Percentiles rank a stretch among this genome's conserved stretches.
phyloP scores from a whole-genome alignment of 179 eudicot genomes.

The Corrigiola litoralis region DNA sequence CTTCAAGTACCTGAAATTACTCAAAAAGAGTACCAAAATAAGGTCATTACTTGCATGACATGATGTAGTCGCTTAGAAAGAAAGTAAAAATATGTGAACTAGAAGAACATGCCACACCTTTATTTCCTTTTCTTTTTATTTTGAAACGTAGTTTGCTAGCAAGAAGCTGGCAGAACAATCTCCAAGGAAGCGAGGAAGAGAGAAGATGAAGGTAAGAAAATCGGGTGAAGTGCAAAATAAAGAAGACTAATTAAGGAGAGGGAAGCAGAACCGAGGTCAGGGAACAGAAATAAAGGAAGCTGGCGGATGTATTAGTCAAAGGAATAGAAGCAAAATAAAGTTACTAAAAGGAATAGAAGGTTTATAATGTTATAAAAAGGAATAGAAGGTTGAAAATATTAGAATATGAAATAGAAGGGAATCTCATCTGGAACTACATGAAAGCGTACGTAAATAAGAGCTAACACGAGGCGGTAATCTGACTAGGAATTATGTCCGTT shows the following conservation, averaged over 20 bases:
- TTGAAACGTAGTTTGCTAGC: background rate
- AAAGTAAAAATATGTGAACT: background rate
- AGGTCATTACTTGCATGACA: constrained; percentile 8
- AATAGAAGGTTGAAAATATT: constrained; percentile 9
- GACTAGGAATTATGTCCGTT: constrained; percentile 44
- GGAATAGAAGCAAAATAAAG: constrained; percentile 26
- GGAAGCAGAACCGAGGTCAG: constrained; percentile 31
- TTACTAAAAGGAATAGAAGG: constrained; percentile 32
- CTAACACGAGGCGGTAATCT: constrained; percentile 23
- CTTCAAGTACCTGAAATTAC: constrained; percentile 6
- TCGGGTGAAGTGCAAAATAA: constrained; percentile 11
- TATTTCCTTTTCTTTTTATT: too few species aligned
- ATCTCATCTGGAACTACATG: constrained; percentile 16
- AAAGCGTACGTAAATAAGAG: constrained; percentile 19
- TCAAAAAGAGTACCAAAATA: background rate
- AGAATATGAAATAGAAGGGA: constrained; percentile 4
- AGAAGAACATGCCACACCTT: background rate
- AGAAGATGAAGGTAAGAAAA: constrained; percentile 12
- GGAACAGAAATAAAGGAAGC: constrained; percentile 62
- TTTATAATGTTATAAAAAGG: constrained; percentile 10
- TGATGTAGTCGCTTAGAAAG: constrained; percentile 1
- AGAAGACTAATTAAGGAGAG: background rate
- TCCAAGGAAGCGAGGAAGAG: background rate
- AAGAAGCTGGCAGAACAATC: background rate
- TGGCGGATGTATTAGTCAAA: constrained; percentile 27